Base-by-base conservation (phyloP, 306 rosid genomes). In the Potentilla sterilis region DNA sequence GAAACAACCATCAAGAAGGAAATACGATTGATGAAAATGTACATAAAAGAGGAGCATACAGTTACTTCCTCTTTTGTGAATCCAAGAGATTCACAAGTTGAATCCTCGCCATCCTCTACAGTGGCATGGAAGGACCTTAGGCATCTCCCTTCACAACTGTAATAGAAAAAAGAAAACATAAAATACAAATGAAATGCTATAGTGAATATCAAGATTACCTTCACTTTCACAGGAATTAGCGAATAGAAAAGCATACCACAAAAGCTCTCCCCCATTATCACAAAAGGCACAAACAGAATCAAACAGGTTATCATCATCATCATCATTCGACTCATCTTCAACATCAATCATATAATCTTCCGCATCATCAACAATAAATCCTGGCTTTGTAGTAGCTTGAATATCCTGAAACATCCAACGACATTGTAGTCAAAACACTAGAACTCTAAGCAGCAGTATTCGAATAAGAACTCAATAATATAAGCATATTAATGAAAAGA, bases 111-210 rank as follows among this genome's bases (percentile, higher is more conserved):
- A 71, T 77, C 88, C 77, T 88, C 85, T 74, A 40, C 77, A 67
- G 85, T 86, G 22, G 96, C 87, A 90, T 95, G 99, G 76, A 95
- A 95, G 12, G 96, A 88, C 86, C 97, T 90, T 85, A 95, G 78
- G 91, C 99, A 95, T 75, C 87, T 88, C 73, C 99, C 99, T 40
- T 95, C 99, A 71, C 99, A 95, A 79, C 99, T 92, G 80, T 82
- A 81, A 21, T 32, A 46, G 65, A 80, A 14, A 42, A 78, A 37
- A 28, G 28, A 76, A 61, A 77, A 62, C 73, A 32, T 13, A 43
- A 35, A 68, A 58, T 67, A 59, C 15, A 70, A 44, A 64, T 41
- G 34, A 61, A 32, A n/a, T 41, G 61, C 7, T 49, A 14, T 37
- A 49, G 47, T 24, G 18, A 72, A 73, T 61, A 69, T 16, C 32